Evolutionary conservation across 192 early-diverging fungal genomes (phyloP).

Genomic region (Linderina pennispora): DNA sequence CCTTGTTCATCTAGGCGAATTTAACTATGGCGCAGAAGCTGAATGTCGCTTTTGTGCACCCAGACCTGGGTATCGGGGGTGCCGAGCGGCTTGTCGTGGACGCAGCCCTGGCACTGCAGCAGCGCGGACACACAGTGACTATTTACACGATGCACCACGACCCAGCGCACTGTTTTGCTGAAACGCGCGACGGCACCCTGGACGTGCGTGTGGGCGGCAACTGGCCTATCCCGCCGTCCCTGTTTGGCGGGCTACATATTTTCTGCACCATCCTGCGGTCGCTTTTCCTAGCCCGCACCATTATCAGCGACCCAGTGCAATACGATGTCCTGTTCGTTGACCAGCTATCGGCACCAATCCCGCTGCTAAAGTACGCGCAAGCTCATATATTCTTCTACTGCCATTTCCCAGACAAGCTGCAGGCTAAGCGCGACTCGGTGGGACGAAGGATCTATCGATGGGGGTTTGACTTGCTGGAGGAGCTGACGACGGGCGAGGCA

Average conservation of each 20-base stretch:
- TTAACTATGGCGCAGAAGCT: constrained; percentile 9
- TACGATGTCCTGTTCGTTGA: constrained; percentile 83
- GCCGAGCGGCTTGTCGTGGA: constrained; percentile 95
- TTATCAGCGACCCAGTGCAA: constrained; percentile 43
- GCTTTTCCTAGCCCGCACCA: constrained; percentile 54
- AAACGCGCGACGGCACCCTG: constrained; percentile 84
- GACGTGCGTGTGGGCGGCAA: constrained; percentile 66
- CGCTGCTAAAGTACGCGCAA: constrained; percentile 63
- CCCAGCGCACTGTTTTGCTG: constrained; percentile 79
- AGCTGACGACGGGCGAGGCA: constrained; percentile 78
- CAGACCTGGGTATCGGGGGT: constrained; percentile 93
- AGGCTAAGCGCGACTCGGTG: constrained; percentile 56
- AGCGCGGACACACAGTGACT: constrained; percentile 68
- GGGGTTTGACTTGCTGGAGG: constrained; percentile 81
- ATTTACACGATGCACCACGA: constrained; percentile 94
- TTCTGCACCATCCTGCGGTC: constrained; percentile 77
- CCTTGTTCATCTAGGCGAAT: no score
- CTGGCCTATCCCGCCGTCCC: constrained; percentile 61
- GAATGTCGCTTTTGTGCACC: constrained; percentile 81
- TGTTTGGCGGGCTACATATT: constrained; percentile 71
- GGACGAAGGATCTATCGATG: constrained; percentile 68
- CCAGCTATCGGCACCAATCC: constrained; percentile 80
- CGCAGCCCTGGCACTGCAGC: constrained; percentile 74
- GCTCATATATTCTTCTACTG: constrained; percentile 90
- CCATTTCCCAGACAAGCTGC: constrained; percentile 89